Base-by-base conservation (phyloP, 176 grass and related monocot species). In the Zizania latifolia region DNA sequence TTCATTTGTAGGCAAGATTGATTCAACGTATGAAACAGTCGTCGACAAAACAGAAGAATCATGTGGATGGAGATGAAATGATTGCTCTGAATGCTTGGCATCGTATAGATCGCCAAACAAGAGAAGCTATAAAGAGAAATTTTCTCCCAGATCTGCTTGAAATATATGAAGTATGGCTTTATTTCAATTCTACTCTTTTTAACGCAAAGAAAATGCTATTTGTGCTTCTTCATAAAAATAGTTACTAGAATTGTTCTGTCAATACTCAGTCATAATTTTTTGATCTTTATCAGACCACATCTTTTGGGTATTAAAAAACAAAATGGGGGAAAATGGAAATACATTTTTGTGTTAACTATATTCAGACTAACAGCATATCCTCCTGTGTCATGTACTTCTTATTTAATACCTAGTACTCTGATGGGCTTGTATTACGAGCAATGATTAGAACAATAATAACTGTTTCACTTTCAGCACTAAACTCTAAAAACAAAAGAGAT, bases 141-240 rank as follows among this genome's bases (percentile, higher is more conserved):
- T 98, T 94, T 44, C 82, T 84, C 17, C 89, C 89, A 33, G 86
- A 94, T 50, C 70, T 98, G 39, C 83, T 98, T 53, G 82, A 89
- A 64, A 83, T 86, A 48, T 98, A 92, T 76, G 94, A 98, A 72
- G 91, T 92, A 84, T 33, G 19, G 9, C 2, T 37, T 69, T 82
- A 29, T 63, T 12, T 75, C 43, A 5, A 39, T 74, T 35, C 8
- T 41, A 56, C 11, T 39, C 57, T 40, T n/a, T n/a, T 46, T 16
- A 17, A 46, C 4, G 2, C 44, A 28, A 22, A 57, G 8, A 41
- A 8, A 10, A 37, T 55, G 36, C 38, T 14, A 14, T 29, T 78
- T 64, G 19, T 7, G 30, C 10, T 28, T 77, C 35, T 62, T 31
- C 40, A 38, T 21, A 10, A n/a, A 23, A 79, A 48, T 59, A 3